Base-by-base conservation (phyloP, 345 rosid species). In the Atalantia buxifolia region DNA sequence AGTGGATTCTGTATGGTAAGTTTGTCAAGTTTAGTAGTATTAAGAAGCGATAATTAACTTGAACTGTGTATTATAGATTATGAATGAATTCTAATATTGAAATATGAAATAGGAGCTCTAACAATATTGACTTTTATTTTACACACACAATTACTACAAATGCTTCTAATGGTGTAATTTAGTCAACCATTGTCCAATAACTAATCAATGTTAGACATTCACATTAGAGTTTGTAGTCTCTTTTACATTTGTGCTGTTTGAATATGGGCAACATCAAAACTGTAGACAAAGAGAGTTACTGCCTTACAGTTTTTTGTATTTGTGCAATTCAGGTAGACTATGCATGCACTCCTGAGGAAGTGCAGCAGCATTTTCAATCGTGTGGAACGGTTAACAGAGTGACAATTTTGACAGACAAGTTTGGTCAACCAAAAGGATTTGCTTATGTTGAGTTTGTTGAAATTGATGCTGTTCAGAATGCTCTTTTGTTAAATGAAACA, bases 381-480 rank as follows among this genome's bases (percentile, higher is more conserved):
- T 96, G 99, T 85, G 99, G 99, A 70, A 96, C 99, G 0, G 98
- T 96, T 61, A 94, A 96, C 80, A 86, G 99, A 69, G 99, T 95
- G 80, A 96, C 99, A 16, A 96, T 96, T 84, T 89, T 96, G 92
- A 94, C 99, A 0, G 99, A 96, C 83, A 96, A 96, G 91, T 96
- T 94, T 73, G 99, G 98, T 77, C 99, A 96, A 71, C 99, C 99
- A 40, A 96, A 96, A 85, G 99, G 99, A 73, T 96, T 96, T 87
- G 98, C 99, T 8, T 96, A 96, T 19, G 99, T 96, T 5, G 99
- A 96, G 77, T 96, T 96, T 83, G 98, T 94, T 73, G 99, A 96
- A 84, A 70, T 83, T 77, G 99, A 96, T 75, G 99, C 99, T 68
- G 92, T 96, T 82, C 98, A 88, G 84, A 94, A 96, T 88, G 94